Base-by-base conservation (phyloP, 768 basidiomycete genomes). In the Hebeloma cylindrosporum region DNA sequence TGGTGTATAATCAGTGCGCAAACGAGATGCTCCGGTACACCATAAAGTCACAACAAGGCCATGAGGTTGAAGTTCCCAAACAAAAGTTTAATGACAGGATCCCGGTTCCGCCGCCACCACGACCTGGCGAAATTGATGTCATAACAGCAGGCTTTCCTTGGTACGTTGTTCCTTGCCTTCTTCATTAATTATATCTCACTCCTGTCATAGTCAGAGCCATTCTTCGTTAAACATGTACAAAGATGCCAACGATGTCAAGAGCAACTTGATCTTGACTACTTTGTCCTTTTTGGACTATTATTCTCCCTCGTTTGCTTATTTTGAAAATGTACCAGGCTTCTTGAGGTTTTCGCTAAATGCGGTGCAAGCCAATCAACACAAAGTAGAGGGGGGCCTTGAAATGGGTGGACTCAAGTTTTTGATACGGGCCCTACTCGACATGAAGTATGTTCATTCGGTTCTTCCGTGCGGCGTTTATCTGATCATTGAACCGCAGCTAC, bases 121-220 rank as follows among this genome's bases (percentile, higher is more conserved):
- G 64, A 30, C 74, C 73, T 5, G 76, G 70, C 4, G 72, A 79
- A 3, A 75, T 86, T 41, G 76, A 88, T 39, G 72, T 81, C 21
- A 69, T 91, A 10, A 64, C 77, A 9, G 75, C 81, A 13, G 89
- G 90, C 0, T 86, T 91, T 51, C 89, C 89, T 26, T 92, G 89
- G 88, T 83, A 52, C 28, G 53, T 43, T 8, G 7, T 10, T 47
- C 30, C n/a, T 27, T 11, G 51, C 14, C 21, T 21, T 23, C 35
- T 14, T 21, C 25, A 9, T 47, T 21, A 33, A 8, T 22, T 7
- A 8, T 38, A 26, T 37, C 26, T 29, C 14, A 53, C 10, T 17
- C 5, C n/a, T n/a, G 10, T 36, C 30, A 40, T 20, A 89, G 87
- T 57, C 88, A 89, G 61, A 75, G 82, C 2, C 88, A 90, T 56